Evolutionary conservation across 768 basidiomycete genomes (phyloP).

Genomic region (Hortiboletus flavorubellus): DNA sequence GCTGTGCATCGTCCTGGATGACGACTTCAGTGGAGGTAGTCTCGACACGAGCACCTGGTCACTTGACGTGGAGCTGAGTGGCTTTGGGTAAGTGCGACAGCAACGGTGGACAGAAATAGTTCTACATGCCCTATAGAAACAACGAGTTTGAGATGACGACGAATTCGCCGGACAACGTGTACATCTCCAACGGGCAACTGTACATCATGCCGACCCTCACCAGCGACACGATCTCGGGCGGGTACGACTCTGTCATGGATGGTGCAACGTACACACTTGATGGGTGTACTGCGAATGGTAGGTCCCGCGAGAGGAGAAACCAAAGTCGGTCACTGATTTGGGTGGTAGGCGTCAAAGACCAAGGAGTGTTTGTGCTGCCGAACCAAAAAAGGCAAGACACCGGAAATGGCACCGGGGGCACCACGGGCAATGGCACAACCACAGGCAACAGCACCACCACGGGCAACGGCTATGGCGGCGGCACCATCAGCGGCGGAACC

Average conservation of each 20-base stretch:
- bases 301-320: neutral
- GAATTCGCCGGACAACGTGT: constrained; percentile 35
- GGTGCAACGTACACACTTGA: constrained; percentile 37
- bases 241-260: constrained; percentile 37
- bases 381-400: constrained; percentile 27
- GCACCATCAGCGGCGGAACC: constrained; percentile 7
- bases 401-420: constrained; percentile 5
- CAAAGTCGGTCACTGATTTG: neutral
- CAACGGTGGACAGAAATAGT: neutral
- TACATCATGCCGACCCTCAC: constrained; percentile 63
- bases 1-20: constrained; percentile 46
- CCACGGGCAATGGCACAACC: constrained; percentile 2
- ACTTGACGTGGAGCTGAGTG: constrained; percentile 50
- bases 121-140: constrained; percentile 29
- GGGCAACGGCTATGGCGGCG: neutral
- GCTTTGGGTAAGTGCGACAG: constrained; percentile 39
- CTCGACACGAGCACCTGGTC: constrained; percentile 46
- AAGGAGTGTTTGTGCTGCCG: constrained; percentile 24
- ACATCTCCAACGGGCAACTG: constrained; percentile 46
- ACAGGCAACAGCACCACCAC: constrained; percentile 8
- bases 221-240: constrained; percentile 40
- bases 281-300: constrained; percentile 31
- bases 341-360: constrained; percentile 10
- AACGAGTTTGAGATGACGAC: constrained; percentile 60
- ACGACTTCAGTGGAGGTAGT: constrained; percentile 41